Evolutionary conservation across 2,329 filamentous ascomycete species (phyloP).

Genomic region (Dendrostoma leiphaemia): DNA sequence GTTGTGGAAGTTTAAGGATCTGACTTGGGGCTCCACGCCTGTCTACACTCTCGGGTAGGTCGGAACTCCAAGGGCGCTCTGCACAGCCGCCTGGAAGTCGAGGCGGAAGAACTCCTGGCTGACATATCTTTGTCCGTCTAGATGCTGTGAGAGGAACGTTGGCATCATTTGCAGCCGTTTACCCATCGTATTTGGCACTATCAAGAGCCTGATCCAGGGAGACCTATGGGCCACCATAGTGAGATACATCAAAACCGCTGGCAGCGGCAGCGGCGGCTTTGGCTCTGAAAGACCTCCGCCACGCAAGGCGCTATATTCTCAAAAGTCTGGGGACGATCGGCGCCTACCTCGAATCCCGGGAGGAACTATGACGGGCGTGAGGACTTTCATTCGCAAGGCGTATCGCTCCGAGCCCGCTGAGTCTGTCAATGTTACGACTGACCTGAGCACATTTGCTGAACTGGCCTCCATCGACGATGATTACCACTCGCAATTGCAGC

Average conservation of each 20-base stretch:
- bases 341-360: background rate
- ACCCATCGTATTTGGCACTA: background rate
- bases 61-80: background rate
- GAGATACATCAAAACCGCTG: background rate
- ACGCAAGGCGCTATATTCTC: background rate
- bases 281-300: background rate
- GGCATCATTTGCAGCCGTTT: background rate
- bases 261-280: background rate
- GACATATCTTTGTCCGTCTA: background rate
- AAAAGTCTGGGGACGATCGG: background rate
- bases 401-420: background rate
- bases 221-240: background rate
- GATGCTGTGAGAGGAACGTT: background rate
- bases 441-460: background rate
- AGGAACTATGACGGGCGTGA: background rate
- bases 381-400: background rate
- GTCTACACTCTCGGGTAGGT: background rate
- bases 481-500: background rate
- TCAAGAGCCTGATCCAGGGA: background rate
- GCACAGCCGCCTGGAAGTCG: no score
- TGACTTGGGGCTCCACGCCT: background rate
- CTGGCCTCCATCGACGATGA: background rate
- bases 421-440: background rate
- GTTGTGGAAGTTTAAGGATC: background rate
- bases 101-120: background rate